Base-by-base conservation (phyloP, 1,139 yeast genomes). In the Saccharomycopsis crataegensis region DNA sequence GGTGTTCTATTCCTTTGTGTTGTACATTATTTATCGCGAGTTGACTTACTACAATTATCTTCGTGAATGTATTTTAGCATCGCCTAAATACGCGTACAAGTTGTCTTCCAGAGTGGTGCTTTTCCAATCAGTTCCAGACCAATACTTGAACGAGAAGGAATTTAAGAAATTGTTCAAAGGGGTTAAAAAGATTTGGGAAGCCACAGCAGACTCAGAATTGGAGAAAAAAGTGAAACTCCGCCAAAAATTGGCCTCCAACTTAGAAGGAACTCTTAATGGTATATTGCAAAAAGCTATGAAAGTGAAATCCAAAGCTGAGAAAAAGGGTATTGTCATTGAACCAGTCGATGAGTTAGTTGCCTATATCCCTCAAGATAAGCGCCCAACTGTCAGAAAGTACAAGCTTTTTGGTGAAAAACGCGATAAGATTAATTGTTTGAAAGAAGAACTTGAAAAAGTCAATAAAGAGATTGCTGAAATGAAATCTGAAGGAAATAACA, bases 11-110 rank as follows among this genome's bases (percentile, higher is more conserved):
- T 86, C 85, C 6, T 59, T 73, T 12, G 74, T 82, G 31, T 64
- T 83, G 50, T 85, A 79, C 62, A 72, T 82, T 60, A 76, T 86
- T 58, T 85, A 83, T 72, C 78, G 87, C 64, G 94, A 86, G 68
- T 70, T 85, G 66, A 80, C 78, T 46, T 83, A 81, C 66, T 86
- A 82, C 64, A 73, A 79, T 52, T 76, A 86, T 12, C 75, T 83
- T 62, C 79, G 88, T 70, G 86, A 82, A 60, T 82, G 82, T 17
- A 65, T 80, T 38, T 83, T 83, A 67, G 77, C 91, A 12, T 80
- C 89, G 9, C 91, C 93, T 12, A 70, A 80, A 58, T 84, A 83
- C 62, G 86, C 85, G 59, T 82, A 84, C 2, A 69, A 81, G 59
- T 68, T 83, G 50, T 77, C 86, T 11, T 79, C 89, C 3, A 77